Evolutionary conservation across 2,329 filamentous ascomycete genomes (phyloP).

Genomic region (Nemania abortiva): DNA sequence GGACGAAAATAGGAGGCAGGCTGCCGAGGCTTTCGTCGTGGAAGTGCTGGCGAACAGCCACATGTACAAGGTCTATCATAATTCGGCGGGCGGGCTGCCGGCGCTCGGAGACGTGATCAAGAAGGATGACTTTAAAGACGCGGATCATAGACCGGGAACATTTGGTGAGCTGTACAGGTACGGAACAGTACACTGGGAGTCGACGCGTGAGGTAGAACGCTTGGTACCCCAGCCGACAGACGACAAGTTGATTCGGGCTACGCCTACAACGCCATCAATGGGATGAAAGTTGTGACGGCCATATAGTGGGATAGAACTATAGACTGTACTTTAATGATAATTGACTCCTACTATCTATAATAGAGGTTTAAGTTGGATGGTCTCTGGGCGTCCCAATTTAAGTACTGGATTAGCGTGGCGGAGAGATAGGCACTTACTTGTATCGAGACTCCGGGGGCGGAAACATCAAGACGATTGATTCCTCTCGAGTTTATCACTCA

Average conservation of each 20-base stretch:
- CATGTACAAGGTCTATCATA: constrained; percentile 56
- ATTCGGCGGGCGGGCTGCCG: constrained; percentile 48
- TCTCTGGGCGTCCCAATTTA: no score
- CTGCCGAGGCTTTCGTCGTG: constrained; percentile 51
- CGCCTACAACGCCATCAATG: constrained; percentile 39
- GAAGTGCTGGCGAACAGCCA: constrained; percentile 53
- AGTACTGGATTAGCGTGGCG: no score
- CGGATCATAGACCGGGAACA: constrained; percentile 50
- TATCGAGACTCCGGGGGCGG: no score
- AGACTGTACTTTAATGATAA: no score
- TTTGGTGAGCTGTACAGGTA: constrained; percentile 54
- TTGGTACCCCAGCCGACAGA: constrained; percentile 42
- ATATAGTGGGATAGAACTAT: neutral
- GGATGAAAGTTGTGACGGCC: neutral
- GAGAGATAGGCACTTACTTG: no score
- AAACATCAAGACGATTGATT: no score
- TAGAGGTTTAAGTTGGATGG: no score
- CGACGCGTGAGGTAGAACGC: constrained; percentile 46
- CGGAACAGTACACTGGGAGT: constrained; percentile 53
- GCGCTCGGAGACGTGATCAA: constrained; percentile 52
- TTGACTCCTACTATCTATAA: no score
- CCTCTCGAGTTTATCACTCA: no score
- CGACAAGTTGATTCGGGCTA: constrained; percentile 45
- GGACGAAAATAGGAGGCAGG: constrained; percentile 43
- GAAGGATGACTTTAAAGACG: constrained; percentile 44